phyloP scores from a whole-genome alignment of 2,329 filamentous ascomycete species.

The Cryphonectria parasitica region DNA sequence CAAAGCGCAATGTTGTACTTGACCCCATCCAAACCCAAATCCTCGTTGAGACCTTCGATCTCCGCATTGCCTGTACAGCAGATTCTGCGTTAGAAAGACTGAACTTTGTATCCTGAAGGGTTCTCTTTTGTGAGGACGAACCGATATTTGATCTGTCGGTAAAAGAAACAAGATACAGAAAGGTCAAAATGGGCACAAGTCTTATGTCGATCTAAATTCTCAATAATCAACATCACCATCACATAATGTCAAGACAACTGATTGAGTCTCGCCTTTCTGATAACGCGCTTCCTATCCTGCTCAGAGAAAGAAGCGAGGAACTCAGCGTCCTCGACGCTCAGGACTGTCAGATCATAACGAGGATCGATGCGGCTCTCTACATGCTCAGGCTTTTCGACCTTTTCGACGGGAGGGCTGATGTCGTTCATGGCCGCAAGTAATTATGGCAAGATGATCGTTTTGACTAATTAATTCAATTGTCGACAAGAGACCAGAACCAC shows the following conservation, averaged over 20 bases:
- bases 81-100: neutral
- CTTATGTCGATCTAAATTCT: conserved; percentile 8
- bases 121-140: neutral
- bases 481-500: neutral
- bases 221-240: neutral
- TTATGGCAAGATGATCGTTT: neutral
- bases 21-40: conserved; percentile 46
- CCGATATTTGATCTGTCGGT: conserved; percentile 19
- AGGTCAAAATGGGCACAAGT: conserved; percentile 13
- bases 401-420: neutral
- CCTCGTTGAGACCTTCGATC: conserved; percentile 47
- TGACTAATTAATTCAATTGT: neutral
- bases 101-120: conserved; percentile 40
- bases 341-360: neutral
- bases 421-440: neutral
- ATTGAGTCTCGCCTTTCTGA: neutral
- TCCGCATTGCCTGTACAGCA: conserved; percentile 48
- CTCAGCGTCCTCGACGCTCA: conserved; percentile 3
- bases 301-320: conserved; percentile 4
- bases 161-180: conserved; percentile 13
- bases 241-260: no score
- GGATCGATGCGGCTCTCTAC: conserved; percentile 10
- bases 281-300: conserved; percentile 1
- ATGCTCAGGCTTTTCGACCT: neutral
- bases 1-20: conserved; percentile 50